A percentile compares a stretch with the other conserved stretches of the same genome.
phyloP scores from a whole-genome alignment of 768 basidiomycete species.

The Scleroderma bovista region DNA sequence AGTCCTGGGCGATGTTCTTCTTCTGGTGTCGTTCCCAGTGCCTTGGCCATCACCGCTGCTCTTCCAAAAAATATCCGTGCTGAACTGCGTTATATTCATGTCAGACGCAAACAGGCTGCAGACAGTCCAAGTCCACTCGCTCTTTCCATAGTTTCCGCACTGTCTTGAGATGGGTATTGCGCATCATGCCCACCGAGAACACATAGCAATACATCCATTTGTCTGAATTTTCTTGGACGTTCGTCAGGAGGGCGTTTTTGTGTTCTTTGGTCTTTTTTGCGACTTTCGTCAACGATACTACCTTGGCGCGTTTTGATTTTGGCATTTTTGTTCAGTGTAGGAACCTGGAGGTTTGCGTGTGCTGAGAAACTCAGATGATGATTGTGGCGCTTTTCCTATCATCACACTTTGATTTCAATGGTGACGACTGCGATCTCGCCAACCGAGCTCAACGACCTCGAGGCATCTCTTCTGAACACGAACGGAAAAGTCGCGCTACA shows the following conservation, averaged over 20 bases:
- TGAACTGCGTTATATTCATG: conserved; percentile 43
- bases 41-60: conserved; percentile 91
- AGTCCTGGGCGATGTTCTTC: conserved; percentile 81
- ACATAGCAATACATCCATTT: conserved; percentile 96
- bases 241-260: conserved; percentile 76
- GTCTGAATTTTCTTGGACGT: conserved; percentile 81
- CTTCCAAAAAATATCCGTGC: conserved; percentile 89
- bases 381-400: no score
- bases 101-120: conserved; percentile 4
- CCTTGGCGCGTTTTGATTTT: conserved; percentile 81
- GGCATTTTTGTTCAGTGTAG: conserved; percentile 64
- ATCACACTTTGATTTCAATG: conserved; percentile 25
- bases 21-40: conserved; percentile 80
- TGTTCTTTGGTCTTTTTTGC: conserved; percentile 89
- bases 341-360: no score
- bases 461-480: conserved; percentile 73
- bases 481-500: conserved; percentile 72
- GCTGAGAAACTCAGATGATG: no score
- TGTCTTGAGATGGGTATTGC: conserved; percentile 91
- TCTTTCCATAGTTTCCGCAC: conserved; percentile 93
- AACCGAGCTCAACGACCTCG: conserved; percentile 60
- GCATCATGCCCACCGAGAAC: conserved; percentile 93
- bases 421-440: conserved; percentile 33
- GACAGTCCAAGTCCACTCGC: conserved; percentile 36
- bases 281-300: conserved; percentile 93